Conservation (phyloP, 1,139 yeast species). For the Taphrina wiesneri region DNA sequence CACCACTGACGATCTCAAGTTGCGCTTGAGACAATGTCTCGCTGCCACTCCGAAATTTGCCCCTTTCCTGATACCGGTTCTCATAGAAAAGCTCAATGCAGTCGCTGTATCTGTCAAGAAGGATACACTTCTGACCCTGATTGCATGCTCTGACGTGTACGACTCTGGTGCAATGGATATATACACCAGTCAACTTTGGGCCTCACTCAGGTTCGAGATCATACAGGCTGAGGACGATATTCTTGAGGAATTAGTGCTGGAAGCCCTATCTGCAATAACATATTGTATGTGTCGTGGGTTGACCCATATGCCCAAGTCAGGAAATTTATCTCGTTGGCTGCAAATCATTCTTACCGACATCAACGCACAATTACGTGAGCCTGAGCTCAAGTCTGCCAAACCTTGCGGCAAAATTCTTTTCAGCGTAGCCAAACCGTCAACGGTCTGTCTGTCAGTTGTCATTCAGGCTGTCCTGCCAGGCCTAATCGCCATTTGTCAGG, state of each 20-base stretch:
- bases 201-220: constrained; percentile 81
- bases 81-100: constrained; percentile 81
- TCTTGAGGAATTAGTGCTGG: constrained; percentile 51
- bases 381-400: constrained; percentile 57
- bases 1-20: constrained; percentile 69
- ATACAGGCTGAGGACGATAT: constrained; percentile 61
- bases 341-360: constrained; percentile 57
- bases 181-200: constrained; percentile 79
- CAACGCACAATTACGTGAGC: constrained; percentile 54
- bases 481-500: constrained; percentile 45
- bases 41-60: constrained; percentile 68
- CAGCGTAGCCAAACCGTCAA: constrained; percentile 54
- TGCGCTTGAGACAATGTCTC: constrained; percentile 56
- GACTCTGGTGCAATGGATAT: constrained; percentile 51
- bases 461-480: constrained; percentile 49
- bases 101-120: constrained; percentile 74
- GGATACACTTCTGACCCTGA: constrained; percentile 70
- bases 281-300: constrained; percentile 47
- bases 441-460: constrained; percentile 53
- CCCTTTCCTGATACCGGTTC: constrained; percentile 69
- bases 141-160: constrained; percentile 57
- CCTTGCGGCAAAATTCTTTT: constrained; percentile 64
- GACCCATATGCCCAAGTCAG: constrained; percentile 42
- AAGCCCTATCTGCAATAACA: constrained; percentile 52
- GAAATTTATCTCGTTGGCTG: constrained; percentile 41